These are phyloP conservation scores for Eimeria praecox DNA, from an alignment of 169 alveolate genomes.

Conservation along the genomic window DNA sequence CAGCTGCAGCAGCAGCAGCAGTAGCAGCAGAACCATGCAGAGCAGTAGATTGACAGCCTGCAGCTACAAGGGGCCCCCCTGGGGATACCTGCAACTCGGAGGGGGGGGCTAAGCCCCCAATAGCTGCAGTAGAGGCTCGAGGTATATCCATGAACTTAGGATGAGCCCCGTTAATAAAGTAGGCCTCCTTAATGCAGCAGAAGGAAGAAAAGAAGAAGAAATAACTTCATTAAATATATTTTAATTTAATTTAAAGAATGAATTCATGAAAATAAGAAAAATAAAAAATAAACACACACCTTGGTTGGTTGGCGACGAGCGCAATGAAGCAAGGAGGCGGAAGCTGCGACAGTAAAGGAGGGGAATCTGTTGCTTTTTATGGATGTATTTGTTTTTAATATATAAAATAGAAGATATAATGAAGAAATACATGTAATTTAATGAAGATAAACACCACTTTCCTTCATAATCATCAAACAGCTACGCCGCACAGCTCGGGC, in stretches of 20 bases:
- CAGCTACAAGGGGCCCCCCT: no score
- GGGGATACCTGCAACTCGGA: no score
- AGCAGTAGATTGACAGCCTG: neutral
- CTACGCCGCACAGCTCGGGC: no score
- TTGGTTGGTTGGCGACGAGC: no score
- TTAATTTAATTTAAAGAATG: neutral
- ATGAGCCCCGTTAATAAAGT: neutral
- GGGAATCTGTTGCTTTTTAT: no score
- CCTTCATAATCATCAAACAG: no score
- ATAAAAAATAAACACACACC: no score
- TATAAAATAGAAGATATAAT: neutral
- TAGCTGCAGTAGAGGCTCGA: neutral
- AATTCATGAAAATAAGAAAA: neutral
- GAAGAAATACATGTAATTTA: neutral
- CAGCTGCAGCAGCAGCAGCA: constrained; percentile 20
- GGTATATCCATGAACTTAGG: neutral
- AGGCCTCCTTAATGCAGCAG: neutral
- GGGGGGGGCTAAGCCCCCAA: no score
- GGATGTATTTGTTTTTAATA: neutral
- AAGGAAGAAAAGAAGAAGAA: neutral
- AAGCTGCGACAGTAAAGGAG: no score
- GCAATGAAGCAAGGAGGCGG: no score
- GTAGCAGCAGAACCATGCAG: neutral
- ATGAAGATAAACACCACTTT: neutral
- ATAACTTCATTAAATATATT: neutral